Evolutionary conservation across 352 stramenopile genomes (phyloP), one percentile per base, ranked within the genome.

Genomic region (Halophytophthora batemanensis): DNA sequence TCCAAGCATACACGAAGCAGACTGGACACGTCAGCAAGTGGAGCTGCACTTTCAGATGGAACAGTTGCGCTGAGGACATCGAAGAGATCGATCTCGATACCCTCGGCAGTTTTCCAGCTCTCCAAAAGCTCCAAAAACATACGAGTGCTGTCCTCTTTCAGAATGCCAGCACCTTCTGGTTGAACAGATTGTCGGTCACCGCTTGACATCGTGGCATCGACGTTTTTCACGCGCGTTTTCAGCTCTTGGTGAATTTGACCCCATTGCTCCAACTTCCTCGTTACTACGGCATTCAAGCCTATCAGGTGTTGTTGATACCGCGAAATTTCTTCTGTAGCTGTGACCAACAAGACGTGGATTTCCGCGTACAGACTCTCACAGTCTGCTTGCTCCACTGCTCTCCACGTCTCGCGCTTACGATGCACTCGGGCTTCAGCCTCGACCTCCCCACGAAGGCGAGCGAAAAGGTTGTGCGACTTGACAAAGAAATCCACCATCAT

Each of bases 401-500:
- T 18, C 40, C 42, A 51, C 0, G 44, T 53, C 13, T 58, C 52
- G 50, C 53, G 47, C 28, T 72, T 59, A 5, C 46, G 44, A 17
- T 68, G 68, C 22, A 54, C 37, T 17, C 49, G 60, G 11, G 60
- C 47, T 35, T 82, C 71, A 13, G 21, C 17, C 42, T 64, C 28
- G 8, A 82, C 23, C 18, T 82, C 71, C 17, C 49, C 51, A 6
- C 71, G 59, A 22, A 82, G 14, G 14, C 69, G 57, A 21, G 56
- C 47, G 48, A 77, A 77, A 13, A 82, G 43, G 23, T 62, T 61
- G 21, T 82, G 71, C 1, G 50, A 52, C 50, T 71, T 66, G 8
- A 65, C 29, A 15, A 76, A 77, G 33, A 73, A 61, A 39, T 80
- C 71, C 37, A 78, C 44, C 29, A 64, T 72, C 56, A 77, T 61